Evolutionary conservation across 1,284 basidiomycete genomes (phyloP).

Genomic region (Microstroma glucosiphilum): DNA sequence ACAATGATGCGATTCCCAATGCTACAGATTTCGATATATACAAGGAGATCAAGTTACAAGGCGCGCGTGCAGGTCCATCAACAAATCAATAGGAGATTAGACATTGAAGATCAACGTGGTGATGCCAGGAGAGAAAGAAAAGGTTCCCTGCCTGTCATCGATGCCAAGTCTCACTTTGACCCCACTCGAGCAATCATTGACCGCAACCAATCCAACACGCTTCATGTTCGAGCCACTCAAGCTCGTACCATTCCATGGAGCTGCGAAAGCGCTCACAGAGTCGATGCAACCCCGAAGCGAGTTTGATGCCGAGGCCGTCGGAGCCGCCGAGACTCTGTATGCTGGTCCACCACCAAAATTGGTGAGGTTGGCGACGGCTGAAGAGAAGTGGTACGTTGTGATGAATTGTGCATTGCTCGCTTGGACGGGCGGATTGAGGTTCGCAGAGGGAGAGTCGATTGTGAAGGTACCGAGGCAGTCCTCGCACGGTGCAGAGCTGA

Average conservation of each 20-base stretch:
- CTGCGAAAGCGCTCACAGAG: not conserved
- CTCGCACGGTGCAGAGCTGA: not conserved
- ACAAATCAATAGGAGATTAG: not conserved
- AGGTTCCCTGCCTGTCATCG: not conserved
- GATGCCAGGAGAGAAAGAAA: not conserved
- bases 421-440: not conserved
- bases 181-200: not conserved
- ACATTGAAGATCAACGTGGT: slow-evolving; percentile 1
- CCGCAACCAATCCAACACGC: not conserved
- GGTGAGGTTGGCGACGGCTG: slow-evolving; percentile 3
- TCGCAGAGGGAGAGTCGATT: not conserved
- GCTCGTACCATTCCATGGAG: slow-evolving; percentile 1
- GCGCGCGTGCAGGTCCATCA: too few species aligned
- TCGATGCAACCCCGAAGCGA: not conserved
- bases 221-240: not conserved
- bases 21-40: too few species aligned
- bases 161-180: not conserved
- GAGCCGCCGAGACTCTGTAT: not conserved
- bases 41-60: too few species aligned
- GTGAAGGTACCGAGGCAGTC: not conserved
- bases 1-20: too few species aligned
- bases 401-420: slow-evolving; percentile 1
- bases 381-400: slow-evolving; percentile 1
- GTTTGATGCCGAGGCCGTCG: not conserved
- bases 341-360: not conserved